phyloP scores from a whole-genome alignment of 1,284 basidiomycete species.

The Grifola frondosa region DNA sequence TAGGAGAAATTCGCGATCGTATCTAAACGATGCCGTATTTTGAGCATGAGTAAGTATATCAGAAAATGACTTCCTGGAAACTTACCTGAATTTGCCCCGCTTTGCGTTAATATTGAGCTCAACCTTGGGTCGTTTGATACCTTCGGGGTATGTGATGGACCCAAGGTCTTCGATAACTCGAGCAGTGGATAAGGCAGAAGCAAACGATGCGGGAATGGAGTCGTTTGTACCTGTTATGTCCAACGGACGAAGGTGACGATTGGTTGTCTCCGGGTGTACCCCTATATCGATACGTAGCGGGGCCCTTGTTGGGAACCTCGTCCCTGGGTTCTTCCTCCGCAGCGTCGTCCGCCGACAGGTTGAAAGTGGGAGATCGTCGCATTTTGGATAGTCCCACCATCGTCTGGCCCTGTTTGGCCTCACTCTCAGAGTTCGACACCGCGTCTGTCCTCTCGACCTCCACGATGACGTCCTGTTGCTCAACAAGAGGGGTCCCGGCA shows the following conservation, averaged over 20 bases:
- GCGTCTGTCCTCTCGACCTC: too few species aligned
- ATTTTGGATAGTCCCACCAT: too few species aligned
- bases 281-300: constrained; percentile 61
- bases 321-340: constrained; percentile 36
- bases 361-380: too few species aligned
- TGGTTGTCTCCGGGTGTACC: constrained; percentile 35
- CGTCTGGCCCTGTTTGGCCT: too few species aligned
- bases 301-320: constrained; percentile 40
- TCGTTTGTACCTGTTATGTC: constrained; percentile 56
- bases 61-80: constrained; percentile 11
- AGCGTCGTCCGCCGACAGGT: constrained; percentile 20
- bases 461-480: too few species aligned
- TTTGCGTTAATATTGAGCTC: constrained; percentile 86
- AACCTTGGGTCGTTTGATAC: constrained; percentile 77
- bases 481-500: too few species aligned
- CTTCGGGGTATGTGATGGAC: constrained; percentile 78
- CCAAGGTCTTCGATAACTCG: constrained; percentile 81
- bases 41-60: background rate
- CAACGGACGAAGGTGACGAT: constrained; percentile 67
- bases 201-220: constrained; percentile 44
- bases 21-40: constrained; percentile 56
- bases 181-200: constrained; percentile 70
- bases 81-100: constrained; percentile 84
- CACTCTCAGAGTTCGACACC: too few species aligned
- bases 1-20: constrained; percentile 95